Conservation (phyloP, 352 stramenopile species). For the Pythium phragmitis region DNA sequence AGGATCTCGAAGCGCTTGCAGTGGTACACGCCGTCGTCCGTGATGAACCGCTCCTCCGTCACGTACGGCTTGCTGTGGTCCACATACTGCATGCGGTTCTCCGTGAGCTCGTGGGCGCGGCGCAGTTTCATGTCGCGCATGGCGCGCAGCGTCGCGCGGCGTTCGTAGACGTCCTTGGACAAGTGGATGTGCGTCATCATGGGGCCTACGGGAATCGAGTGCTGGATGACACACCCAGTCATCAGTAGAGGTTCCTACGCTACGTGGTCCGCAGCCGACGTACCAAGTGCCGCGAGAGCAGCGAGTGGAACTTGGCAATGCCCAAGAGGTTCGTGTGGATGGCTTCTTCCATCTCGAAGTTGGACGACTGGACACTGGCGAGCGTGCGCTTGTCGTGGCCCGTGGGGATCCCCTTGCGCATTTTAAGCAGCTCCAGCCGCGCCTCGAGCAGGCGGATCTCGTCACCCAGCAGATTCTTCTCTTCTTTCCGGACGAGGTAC, state of each 20-base stretch:
- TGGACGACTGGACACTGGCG: conserved; percentile 3
- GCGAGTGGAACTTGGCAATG: conserved; percentile 18
- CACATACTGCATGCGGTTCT: background rate
- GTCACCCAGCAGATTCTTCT: conserved; percentile 10
- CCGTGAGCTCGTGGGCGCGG: conserved; percentile 12
- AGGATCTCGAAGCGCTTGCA: conserved; percentile 17
- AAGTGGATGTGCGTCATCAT: conserved; percentile 20
- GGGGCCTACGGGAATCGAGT: background rate
- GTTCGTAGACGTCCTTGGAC: conserved; percentile 2
- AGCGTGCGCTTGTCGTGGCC: conserved; percentile 2
- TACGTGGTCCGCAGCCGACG: background rate
- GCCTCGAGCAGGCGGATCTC: conserved; percentile 17
- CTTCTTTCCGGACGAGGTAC: background rate
- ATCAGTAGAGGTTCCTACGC: background rate
- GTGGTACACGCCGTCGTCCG: conserved; percentile 9
- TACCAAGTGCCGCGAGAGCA: conserved; percentile 17
- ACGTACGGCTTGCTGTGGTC: conserved; percentile 13
- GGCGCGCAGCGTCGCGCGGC: conserved; percentile 8
- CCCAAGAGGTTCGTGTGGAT: conserved; percentile 16
- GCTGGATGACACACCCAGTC: background rate
- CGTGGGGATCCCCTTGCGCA: conserved; percentile 9
- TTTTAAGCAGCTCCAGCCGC: conserved; percentile 8
- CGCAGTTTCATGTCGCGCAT: conserved; percentile 43
- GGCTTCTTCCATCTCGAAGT: conserved; percentile 12
- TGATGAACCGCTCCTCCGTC: conserved; percentile 11